A percentile compares a stretch with the other conserved stretches of the same genome.
Conservation (phyloP, 495 filamentous ascomycete species). For the Penicillium angulare region DNA sequence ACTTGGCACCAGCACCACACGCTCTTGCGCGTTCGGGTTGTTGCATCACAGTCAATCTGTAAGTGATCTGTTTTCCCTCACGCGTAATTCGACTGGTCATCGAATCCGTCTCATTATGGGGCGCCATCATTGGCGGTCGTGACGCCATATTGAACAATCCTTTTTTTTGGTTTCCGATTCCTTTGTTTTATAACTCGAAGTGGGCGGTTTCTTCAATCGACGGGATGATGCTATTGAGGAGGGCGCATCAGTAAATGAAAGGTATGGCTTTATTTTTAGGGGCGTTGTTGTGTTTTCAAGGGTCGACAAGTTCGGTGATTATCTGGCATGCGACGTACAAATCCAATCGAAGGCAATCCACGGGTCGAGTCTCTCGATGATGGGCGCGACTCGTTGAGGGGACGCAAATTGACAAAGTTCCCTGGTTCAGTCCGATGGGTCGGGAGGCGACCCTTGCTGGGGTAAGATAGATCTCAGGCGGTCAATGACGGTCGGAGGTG, state of each 20-base stretch:
- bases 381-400: neutral
- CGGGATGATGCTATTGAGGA: conserved; percentile 3
- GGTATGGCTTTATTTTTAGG: neutral
- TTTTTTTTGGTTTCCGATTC: neutral
- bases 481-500: conserved; percentile 12
- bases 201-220: neutral
- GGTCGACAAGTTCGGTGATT: conserved; percentile 1
- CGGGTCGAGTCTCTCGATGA: neutral
- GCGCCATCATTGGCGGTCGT: conserved; percentile 25
- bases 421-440: neutral
- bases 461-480: conserved; percentile 11
- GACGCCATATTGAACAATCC: conserved; percentile 29
- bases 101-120: conserved; percentile 58
- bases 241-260: conserved; percentile 12
- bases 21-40: conserved; percentile 95
- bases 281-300: neutral
- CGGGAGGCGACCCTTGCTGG: conserved; percentile 10
- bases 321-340: conserved; percentile 13
- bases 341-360: conserved; percentile 2
- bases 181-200: neutral
- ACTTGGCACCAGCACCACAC: conserved; percentile 93
- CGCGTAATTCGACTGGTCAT: conserved; percentile 66
- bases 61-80: conserved; percentile 77
- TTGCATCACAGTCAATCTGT: conserved; percentile 83
- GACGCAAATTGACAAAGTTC: neutral